Percentiles rank a stretch among this genome's conserved stretches.
Conservation (phyloP, 441 rosid genomes). For the Erodium texanum region DNA sequence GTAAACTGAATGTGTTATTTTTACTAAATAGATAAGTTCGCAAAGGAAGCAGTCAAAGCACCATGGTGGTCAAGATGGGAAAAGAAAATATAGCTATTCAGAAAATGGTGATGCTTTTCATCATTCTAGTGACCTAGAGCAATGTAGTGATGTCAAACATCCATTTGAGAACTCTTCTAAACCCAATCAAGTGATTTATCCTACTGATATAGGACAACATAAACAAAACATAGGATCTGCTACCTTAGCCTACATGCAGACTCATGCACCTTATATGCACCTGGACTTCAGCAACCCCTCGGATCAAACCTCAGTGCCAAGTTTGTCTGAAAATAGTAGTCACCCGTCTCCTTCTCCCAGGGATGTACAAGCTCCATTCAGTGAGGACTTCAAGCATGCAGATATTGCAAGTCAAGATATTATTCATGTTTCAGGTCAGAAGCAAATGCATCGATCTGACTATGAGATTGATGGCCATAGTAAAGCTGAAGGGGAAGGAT, state of each 20-base stretch:
- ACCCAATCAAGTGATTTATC: constrained; percentile 23
- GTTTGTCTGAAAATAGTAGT: background rate
- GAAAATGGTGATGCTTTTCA: constrained; percentile 32
- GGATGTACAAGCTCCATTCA: constrained; percentile 24
- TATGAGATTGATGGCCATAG: constrained; percentile 32
- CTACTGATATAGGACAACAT: constrained; percentile 22
- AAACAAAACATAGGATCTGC: constrained; percentile 21
- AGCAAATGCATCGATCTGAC: constrained; percentile 26
- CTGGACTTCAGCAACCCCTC: constrained; percentile 29
- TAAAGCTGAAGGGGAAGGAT: constrained; percentile 35
- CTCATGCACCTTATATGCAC: constrained; percentile 21
- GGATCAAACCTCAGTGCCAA: constrained; percentile 45
- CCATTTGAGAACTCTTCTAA: constrained; percentile 18
- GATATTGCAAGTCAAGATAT: constrained; percentile 19
- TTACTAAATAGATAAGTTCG: constrained; percentile 1
- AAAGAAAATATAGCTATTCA: constrained; percentile 28
- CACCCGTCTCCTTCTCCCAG: constrained; percentile 35
- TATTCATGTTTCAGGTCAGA: constrained; percentile 33
- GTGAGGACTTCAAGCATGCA: too few relatives aligned
- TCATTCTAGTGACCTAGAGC: constrained; percentile 16
- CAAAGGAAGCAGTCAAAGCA: constrained; percentile 35
- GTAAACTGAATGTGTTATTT: too few relatives aligned
- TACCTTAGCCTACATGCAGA: constrained; percentile 25
- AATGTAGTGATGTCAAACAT: constrained; percentile 25
- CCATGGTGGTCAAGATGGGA: constrained; percentile 31